Percentiles rank a stretch among this genome's conserved stretches.
Conservation (phyloP, 2,329 filamentous ascomycete species). For the Talaromyces marneffei region DNA sequence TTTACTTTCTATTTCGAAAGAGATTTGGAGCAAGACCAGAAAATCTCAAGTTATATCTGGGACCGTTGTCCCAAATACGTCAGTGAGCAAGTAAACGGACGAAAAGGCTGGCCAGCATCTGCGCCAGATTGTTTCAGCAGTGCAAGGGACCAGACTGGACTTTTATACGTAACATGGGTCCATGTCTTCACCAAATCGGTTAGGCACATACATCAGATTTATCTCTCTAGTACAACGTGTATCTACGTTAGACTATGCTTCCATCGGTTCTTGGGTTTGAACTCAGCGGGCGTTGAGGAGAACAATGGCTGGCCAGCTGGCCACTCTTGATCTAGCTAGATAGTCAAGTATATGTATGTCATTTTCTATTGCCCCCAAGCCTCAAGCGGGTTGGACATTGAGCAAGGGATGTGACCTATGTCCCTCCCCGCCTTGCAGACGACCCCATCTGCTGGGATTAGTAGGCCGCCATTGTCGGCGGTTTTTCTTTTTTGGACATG, state of each 20-base stretch:
- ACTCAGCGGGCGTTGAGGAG: background rate
- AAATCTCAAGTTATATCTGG: background rate
- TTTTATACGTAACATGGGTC: background rate
- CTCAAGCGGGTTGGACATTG: background rate
- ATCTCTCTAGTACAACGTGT: background rate
- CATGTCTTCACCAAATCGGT: background rate
- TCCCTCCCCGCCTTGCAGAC: background rate
- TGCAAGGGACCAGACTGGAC: background rate
- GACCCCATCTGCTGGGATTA: background rate
- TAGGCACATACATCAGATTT: slow-evolving; percentile 4
- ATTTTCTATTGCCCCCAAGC: background rate
- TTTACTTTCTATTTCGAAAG: background rate
- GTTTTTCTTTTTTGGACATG: background rate
- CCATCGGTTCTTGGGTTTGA: background rate
- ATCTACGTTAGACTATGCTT: background rate
- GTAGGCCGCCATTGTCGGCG: background rate
- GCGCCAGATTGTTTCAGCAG: background rate
- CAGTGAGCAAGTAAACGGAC: background rate
- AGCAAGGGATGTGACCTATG: slow-evolving; percentile 5
- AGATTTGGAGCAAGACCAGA: background rate
- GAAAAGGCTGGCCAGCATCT: slow-evolving; percentile 12
- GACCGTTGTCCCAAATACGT: background rate
- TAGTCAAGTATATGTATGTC: background rate
- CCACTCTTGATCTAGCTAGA: background rate
- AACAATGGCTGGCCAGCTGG: background rate